phyloP scores from a whole-genome alignment of 78 protist genomes.

The Isochrysis galbana region DNA sequence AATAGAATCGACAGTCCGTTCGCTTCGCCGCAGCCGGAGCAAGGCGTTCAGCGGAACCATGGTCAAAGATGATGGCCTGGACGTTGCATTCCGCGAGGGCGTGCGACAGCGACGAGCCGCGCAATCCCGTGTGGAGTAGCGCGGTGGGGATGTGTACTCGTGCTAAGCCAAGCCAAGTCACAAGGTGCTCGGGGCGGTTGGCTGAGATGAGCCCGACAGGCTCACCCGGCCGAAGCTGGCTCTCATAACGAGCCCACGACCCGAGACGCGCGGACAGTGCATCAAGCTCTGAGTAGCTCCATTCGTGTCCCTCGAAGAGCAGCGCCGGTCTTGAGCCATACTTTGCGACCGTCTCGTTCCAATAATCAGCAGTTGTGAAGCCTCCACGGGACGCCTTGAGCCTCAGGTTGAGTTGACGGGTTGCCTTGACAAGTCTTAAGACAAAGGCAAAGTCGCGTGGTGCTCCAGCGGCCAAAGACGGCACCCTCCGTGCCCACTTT shows the following conservation, averaged over 20 bases:
- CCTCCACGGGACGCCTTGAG: neutral
- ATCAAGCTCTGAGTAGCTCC: conserved; percentile 28
- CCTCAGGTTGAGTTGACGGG: neutral
- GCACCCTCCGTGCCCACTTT: no score
- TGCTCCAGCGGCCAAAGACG: no score
- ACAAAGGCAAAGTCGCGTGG: no score
- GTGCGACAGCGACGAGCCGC: no score
- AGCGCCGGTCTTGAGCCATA: neutral
- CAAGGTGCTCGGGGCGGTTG: conserved; percentile 20
- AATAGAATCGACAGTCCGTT: no score
- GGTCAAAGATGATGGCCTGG: no score
- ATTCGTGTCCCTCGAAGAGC: neutral
- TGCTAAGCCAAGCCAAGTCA: conserved; percentile 51
- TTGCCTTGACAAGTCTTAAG: neutral
- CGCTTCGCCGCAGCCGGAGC: no score
- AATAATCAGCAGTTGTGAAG: neutral
- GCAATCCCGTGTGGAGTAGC: no score
- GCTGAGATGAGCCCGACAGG: conserved; percentile 13
- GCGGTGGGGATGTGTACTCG: no score
- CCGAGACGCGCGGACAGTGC: conserved; percentile 16
- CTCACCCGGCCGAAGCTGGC: neutral
- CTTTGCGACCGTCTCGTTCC: neutral
- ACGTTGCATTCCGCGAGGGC: no score
- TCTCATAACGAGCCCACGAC: neutral
- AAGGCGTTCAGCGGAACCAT: no score